These are phyloP conservation scores for Populus davidiana DNA, from an alignment of 345 rosid genomes.

Conservation along the genomic window DNA sequence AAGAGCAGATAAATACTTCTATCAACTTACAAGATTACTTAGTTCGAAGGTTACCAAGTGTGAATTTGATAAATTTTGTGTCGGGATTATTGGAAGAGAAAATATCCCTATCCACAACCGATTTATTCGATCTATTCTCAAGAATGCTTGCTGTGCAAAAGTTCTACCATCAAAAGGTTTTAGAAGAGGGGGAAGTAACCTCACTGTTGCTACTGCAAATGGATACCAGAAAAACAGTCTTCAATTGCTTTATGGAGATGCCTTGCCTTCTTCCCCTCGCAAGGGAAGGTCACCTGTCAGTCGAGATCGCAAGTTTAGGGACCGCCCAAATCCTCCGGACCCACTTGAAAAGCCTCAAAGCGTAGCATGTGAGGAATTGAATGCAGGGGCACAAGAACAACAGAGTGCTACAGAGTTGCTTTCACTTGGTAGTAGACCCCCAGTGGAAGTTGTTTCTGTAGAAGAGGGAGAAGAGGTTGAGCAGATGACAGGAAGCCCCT, in stretches of 20 bases:
- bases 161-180: constrained; percentile 9
- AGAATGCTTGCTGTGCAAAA: constrained; percentile 14
- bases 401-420: constrained; percentile 26
- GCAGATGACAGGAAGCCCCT: constrained; percentile 21
- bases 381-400: constrained; percentile 15
- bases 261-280: constrained; percentile 49
- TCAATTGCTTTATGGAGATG: constrained; percentile 42
- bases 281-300: constrained; percentile 43
- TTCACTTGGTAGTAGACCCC: constrained; percentile 23
- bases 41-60: constrained; percentile 36
- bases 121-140: constrained; percentile 18
- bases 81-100: constrained; percentile 40
- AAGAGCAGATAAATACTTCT: constrained; percentile 34
- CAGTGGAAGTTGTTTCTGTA: constrained; percentile 4
- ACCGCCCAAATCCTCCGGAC: constrained; percentile 54
- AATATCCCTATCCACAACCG: constrained; percentile 35
- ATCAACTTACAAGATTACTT: constrained; percentile 34
- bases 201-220: constrained; percentile 30
- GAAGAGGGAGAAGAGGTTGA: constrained; percentile 31
- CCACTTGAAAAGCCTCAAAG: constrained; percentile 48
- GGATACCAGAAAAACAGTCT: constrained; percentile 40
- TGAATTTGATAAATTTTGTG: constrained; percentile 41
- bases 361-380: constrained; percentile 34
- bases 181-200: constrained; percentile 25
- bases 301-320: constrained; percentile 42